Percentiles rank a stretch among this genome's conserved stretches.
Conservation (phyloP, 192 early-diverging fungal genomes). For the Backusella psychrophila region DNA sequence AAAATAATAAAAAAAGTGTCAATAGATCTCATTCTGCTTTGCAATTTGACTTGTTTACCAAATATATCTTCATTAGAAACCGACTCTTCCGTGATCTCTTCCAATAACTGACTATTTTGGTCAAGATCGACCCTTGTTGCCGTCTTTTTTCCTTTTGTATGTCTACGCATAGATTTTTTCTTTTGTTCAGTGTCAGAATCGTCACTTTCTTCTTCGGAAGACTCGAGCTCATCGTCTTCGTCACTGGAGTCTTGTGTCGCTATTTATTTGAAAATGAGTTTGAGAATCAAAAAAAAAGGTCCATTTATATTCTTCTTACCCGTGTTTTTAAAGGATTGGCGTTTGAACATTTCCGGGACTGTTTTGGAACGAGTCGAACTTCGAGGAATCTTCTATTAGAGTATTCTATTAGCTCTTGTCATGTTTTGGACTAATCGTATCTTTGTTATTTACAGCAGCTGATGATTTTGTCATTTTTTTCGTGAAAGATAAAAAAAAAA, state of each 20-base stretch:
- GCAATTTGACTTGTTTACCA: not conserved
- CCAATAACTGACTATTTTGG: slow-evolving; percentile 3
- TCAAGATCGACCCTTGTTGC: slow-evolving; percentile 5
- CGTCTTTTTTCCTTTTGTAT: not conserved
- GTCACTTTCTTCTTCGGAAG: slow-evolving; percentile 6
- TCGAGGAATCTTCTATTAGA: not conserved
- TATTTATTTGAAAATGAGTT: not conserved
- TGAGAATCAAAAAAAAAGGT: not conserved
- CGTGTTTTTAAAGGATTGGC: not conserved
- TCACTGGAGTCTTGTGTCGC: not conserved
- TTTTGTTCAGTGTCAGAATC: slow-evolving; percentile 3
- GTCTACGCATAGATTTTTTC: not conserved
- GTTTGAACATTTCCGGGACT: slow-evolving; percentile 13
- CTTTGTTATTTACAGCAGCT: not conserved
- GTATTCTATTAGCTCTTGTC: not conserved
- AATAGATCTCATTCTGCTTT: not conserved
- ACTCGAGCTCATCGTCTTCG: slow-evolving; percentile 31
- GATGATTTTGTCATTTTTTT: not conserved
- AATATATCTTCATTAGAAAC: not conserved
- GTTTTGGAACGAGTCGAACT: slow-evolving; percentile 10
- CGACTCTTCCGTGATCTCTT: slow-evolving; percentile 18
- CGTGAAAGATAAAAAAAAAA: not conserved
- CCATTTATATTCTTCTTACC: not conserved
- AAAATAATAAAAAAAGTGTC: not conserved
- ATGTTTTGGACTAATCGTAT: not conserved